These are phyloP conservation scores for Ilex aquifolium DNA, from an alignment of 257 asterid genomes.

Conservation along the genomic window DNA sequence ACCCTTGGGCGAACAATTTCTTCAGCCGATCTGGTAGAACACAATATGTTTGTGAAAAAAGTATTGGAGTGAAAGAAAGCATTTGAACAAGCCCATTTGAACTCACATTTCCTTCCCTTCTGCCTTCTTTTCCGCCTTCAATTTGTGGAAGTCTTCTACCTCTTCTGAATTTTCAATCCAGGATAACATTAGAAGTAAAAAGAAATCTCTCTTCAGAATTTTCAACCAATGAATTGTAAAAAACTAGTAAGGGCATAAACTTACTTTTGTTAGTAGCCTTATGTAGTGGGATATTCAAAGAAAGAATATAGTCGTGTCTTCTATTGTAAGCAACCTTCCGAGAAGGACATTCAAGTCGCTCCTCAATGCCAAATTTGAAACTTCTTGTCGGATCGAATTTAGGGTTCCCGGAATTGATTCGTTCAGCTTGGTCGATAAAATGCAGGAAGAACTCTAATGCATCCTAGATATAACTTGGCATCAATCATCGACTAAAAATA, in stretches of 20 bases:
- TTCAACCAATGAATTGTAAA: no score
- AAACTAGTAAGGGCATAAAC: constrained; percentile 18
- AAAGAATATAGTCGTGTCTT: constrained; percentile 73
- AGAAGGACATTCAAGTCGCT: constrained; percentile 76
- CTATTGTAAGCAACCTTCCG: constrained; percentile 89
- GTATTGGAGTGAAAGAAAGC: constrained; percentile 3
- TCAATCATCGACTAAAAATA: constrained; percentile 13
- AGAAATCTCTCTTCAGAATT: constrained; percentile 4
- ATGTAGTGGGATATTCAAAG: constrained; percentile 79
- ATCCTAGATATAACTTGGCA: constrained; percentile 46
- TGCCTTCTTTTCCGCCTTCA: constrained; percentile 68
- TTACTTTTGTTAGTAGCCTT: constrained; percentile 87
- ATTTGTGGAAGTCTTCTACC: constrained; percentile 57
- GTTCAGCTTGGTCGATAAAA: constrained; percentile 90
- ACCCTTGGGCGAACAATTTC: constrained; percentile 95
- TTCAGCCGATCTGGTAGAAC: constrained; percentile 53
- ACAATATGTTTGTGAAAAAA: constrained; percentile 13
- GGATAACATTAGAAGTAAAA: constrained; percentile 14
- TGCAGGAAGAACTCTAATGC: constrained; percentile 96
- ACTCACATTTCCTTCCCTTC: constrained; percentile 83
- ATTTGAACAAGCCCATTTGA: not conserved
- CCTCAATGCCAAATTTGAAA: constrained; percentile 96
- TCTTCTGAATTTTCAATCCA: constrained; percentile 45
- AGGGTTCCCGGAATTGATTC: constrained; percentile 55
- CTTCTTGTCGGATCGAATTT: constrained; percentile 76